Evolutionary conservation across 2,329 filamentous ascomycete species (phyloP), one percentile per base, ranked within the genome.

Genomic region (Rosellinia necatrix): DNA sequence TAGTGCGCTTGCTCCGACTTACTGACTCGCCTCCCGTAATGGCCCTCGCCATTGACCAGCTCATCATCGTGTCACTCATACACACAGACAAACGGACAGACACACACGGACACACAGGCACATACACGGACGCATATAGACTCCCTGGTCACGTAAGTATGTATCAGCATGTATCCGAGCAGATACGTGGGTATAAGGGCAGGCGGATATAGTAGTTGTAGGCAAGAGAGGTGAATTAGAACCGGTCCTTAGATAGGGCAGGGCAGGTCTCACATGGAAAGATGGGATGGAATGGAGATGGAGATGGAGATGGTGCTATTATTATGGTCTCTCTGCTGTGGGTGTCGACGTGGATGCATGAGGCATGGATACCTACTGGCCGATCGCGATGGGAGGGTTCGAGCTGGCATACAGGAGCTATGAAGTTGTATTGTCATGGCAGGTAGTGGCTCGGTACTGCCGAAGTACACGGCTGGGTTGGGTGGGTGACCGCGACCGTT

Each of bases 51-150:
- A 22, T 25, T 34, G 35, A 49, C 25, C 44, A 54, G 32, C 55
- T 54, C 55, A 54, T 46, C 35, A 17, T 46, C 35, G 46, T 58
- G 27, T 47, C 46, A 47, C 25, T 47, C 42, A 24, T 9, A 12
- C 32, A 47, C 30, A 42, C 24, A 43, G 35, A 54, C 9, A 29
- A n/a, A n/a, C n/a, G n/a, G n/a, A n/a, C n/a, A n/a, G n/a, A n/a
- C 43, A 35, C 37, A 37, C 21, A 37, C 29, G 13, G 22, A 13
- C 13, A 29, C 24, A n/a, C 27, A 8, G 27, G 27, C 27, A n/a
- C 38, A 3, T 17, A 47, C 29, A 25, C 22, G 32, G n/a, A n/a
- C n/a, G n/a, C n/a, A n/a, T n/a, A n/a, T n/a, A n/a, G n/a, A n/a
- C n/a, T n/a, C n/a, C n/a, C n/a, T n/a, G n/a, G n/a, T n/a, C n/a